Percentiles rank a stretch among this genome's conserved stretches.
These are phyloP conservation scores for Aspergillus diversus DNA, from an alignment of 495 filamentous ascomycete species.

Conservation along the genomic window DNA sequence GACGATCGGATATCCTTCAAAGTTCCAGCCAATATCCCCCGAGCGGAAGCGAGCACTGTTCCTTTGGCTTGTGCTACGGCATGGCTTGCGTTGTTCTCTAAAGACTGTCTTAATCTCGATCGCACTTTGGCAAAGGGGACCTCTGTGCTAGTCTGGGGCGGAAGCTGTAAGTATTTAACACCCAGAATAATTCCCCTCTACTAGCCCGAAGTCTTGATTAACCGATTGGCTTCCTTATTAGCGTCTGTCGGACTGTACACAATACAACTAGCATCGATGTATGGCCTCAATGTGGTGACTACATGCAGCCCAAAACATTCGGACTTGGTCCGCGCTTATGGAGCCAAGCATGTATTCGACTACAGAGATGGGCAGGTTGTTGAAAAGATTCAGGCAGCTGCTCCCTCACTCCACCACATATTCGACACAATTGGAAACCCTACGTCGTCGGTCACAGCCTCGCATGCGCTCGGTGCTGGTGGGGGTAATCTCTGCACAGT, in stretches of 20 bases:
- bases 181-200: too few relatives aligned
- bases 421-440: slow-evolving; percentile 38
- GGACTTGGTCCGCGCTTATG: slow-evolving; percentile 48
- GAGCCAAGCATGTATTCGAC: slow-evolving; percentile 57
- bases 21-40: slow-evolving; percentile 23
- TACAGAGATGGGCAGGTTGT: slow-evolving; percentile 40
- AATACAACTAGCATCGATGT: slow-evolving; percentile 34
- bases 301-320: slow-evolving; percentile 57
- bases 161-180: slow-evolving; percentile 29
- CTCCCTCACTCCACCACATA: slow-evolving; percentile 19
- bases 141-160: slow-evolving; percentile 37
- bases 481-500: slow-evolving; percentile 35
- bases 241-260: slow-evolving; percentile 40
- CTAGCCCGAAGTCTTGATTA: neutral
- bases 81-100: slow-evolving; percentile 35
- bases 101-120: slow-evolving; percentile 28
- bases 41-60: slow-evolving; percentile 30
- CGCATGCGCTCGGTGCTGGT: slow-evolving; percentile 13
- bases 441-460: slow-evolving; percentile 25
- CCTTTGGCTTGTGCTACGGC: slow-evolving; percentile 35
- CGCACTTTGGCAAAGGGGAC: slow-evolving; percentile 9
- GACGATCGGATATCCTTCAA: slow-evolving; percentile 34
- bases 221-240: slow-evolving; percentile 8
- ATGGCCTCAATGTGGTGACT: slow-evolving; percentile 39
- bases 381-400: slow-evolving; percentile 25